These are phyloP conservation scores for Phaseolus coccineus DNA, from an alignment of 331 rosid species.

Conservation along the genomic window DNA sequence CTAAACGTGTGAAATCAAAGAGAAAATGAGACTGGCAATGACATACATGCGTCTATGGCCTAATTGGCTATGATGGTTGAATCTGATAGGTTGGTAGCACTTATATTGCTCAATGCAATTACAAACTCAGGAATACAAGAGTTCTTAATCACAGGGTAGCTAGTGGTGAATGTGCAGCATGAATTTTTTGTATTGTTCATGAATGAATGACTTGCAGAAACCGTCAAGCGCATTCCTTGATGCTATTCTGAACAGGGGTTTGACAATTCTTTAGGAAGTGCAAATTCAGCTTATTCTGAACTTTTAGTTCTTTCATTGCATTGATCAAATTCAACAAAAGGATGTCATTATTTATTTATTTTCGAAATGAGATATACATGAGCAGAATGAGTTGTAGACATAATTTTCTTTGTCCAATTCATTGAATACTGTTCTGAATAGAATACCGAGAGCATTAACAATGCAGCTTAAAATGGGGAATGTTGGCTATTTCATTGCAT, in stretches of 20 bases:
- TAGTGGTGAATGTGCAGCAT: conserved; percentile 32
- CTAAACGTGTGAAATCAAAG: conserved; percentile 45
- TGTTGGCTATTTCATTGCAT: conserved; percentile 7
- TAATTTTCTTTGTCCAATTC: not conserved
- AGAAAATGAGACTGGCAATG: not conserved
- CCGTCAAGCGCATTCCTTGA: conserved; percentile 15
- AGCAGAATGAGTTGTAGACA: not conserved
- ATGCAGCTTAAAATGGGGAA: not conserved
- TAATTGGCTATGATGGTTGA: conserved; percentile 17
- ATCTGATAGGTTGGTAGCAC: conserved; percentile 12
- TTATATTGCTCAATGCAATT: conserved; percentile 24
- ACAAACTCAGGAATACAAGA: conserved; percentile 16
- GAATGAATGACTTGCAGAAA: conserved; percentile 37
- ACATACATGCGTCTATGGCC: conserved; percentile 19
- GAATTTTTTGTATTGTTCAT: conserved; percentile 4
- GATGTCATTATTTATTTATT: not conserved
- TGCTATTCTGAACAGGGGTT: conserved; percentile 19
- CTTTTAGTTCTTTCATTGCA: not conserved
- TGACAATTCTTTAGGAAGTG: conserved; percentile 16
- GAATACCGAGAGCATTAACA: not conserved
- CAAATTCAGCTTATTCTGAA: conserved; percentile 12
- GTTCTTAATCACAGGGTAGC: conserved; percentile 27
- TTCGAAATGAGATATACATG: not conserved
- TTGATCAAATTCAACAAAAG: conserved; percentile 9
- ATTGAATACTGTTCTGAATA: not conserved